Percentiles rank a stretch among this genome's conserved stretches.
Conservation (phyloP, 2,329 filamentous ascomycete genomes). For the Fonsecaea erecta region DNA sequence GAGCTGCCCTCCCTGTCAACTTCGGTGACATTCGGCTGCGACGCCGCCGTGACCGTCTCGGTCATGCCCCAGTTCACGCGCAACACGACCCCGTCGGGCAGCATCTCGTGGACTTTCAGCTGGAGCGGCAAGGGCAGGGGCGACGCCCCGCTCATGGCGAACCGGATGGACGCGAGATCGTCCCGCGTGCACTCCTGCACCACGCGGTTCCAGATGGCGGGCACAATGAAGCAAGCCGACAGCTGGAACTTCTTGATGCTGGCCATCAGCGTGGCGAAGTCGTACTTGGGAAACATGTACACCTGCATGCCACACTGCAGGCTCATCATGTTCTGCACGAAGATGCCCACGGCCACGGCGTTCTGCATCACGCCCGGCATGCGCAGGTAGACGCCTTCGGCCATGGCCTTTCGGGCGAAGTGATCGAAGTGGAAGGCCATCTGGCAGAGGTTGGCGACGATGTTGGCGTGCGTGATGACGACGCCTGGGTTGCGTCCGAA, state of each 20-base stretch:
- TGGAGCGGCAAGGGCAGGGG: constrained; percentile 23
- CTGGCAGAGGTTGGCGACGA: constrained; percentile 29
- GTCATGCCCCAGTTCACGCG: constrained; percentile 57
- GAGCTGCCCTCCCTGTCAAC: constrained; percentile 54
- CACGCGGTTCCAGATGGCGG: constrained; percentile 30
- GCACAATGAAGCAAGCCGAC: constrained; percentile 30
- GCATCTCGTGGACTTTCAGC: constrained; percentile 23
- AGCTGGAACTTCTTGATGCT: constrained; percentile 23
- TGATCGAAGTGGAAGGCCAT: constrained; percentile 30
- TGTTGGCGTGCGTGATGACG: constrained; percentile 25
- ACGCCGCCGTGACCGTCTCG: constrained; percentile 49
- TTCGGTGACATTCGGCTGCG: constrained; percentile 42
- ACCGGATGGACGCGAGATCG: constrained; percentile 23
- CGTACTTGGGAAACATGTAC: constrained; percentile 30
- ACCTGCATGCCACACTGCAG: constrained; percentile 30
- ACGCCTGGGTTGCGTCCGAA: constrained; percentile 14
- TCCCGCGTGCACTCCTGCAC: constrained; percentile 26
- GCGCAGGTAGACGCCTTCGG: constrained; percentile 24
- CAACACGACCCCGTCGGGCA: constrained; percentile 23
- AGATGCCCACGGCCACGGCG: constrained; percentile 27
- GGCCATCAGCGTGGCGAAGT: constrained; percentile 22
- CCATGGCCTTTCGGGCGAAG: constrained; percentile 22
- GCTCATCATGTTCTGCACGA: constrained; percentile 30
- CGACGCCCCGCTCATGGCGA: constrained; percentile 30
- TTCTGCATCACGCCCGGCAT: constrained; percentile 33